phyloP scores from a whole-genome alignment of 2,329 filamentous ascomycete genomes.

The Fusarium praegraminearum region DNA sequence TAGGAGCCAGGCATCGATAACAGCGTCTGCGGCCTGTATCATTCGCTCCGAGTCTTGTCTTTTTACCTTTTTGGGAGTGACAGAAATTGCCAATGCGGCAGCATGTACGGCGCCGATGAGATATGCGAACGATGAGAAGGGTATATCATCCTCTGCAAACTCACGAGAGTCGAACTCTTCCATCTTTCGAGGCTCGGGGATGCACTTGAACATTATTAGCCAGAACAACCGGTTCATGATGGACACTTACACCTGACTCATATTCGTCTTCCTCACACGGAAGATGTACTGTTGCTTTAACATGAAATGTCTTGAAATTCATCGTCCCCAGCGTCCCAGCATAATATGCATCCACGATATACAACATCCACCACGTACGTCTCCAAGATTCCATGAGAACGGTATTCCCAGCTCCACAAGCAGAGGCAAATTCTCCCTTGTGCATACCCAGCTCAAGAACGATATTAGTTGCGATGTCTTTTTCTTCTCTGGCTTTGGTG shows the following conservation, averaged over 20 bases:
- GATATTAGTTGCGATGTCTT: slow-evolving; percentile 65
- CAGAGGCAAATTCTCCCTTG: slow-evolving; percentile 63
- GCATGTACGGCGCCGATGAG: slow-evolving; percentile 29
- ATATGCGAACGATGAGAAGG: slow-evolving; percentile 35
- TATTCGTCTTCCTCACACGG: slow-evolving; percentile 74
- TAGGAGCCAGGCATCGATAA: slow-evolving; percentile 29
- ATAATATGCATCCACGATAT: slow-evolving; percentile 67
- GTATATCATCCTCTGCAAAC: slow-evolving; percentile 8
- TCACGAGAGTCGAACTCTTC: slow-evolving; percentile 34
- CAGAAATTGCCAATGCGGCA: slow-evolving; percentile 14
- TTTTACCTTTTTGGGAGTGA: slow-evolving; percentile 13
- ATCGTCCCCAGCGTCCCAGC: slow-evolving; percentile 48
- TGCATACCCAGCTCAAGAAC: slow-evolving; percentile 72
- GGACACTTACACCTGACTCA: slow-evolving; percentile 52
- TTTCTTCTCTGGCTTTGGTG: slow-evolving; percentile 42
- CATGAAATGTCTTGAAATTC: slow-evolving; percentile 49
- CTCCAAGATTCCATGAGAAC: slow-evolving; percentile 69
- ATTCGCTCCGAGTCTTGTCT: slow-evolving; percentile 21
- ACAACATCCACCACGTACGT: slow-evolving; percentile 80
- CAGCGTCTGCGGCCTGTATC: slow-evolving; percentile 33
- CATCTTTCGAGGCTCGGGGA: slow-evolving; percentile 19
- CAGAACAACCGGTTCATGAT: accelerated
- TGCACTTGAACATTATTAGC: background rate
- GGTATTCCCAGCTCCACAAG: slow-evolving; percentile 61
- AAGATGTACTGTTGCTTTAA: slow-evolving; percentile 67